Conservation (phyloP, 2,329 filamentous ascomycete species). For the Clarireedia paspali region DNA sequence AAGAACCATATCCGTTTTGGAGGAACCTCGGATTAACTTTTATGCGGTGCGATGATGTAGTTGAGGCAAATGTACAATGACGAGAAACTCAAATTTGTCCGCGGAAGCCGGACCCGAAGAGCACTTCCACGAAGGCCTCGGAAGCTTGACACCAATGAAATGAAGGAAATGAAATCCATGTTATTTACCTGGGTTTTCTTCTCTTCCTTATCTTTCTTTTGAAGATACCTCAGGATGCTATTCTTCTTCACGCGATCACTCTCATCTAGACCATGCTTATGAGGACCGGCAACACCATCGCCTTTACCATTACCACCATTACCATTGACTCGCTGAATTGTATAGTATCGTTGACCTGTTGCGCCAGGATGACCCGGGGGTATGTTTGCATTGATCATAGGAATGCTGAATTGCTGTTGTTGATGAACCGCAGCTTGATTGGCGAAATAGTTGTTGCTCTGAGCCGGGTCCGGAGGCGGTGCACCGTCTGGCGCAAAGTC, state of each 20-base stretch:
- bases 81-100: neutral
- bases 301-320: slow-evolving; percentile 67
- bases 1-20: too few species aligned
- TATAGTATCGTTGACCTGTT: slow-evolving; percentile 55
- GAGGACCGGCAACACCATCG: slow-evolving; percentile 62
- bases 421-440: slow-evolving; percentile 17
- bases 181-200: slow-evolving; percentile 47
- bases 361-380: slow-evolving; percentile 39
- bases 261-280: slow-evolving; percentile 64
- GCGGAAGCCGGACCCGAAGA: too few species aligned
- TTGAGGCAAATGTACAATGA: neutral
- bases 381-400: slow-evolving; percentile 34
- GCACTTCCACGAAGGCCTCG: too few species aligned
- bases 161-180: too few species aligned
- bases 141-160: too few species aligned
- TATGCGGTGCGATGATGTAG: neutral
- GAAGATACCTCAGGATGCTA: slow-evolving; percentile 58
- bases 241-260: slow-evolving; percentile 79
- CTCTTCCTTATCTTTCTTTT: slow-evolving; percentile 57
- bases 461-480: slow-evolving; percentile 15
- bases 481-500: slow-evolving; percentile 27
- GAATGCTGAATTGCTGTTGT: slow-evolving; percentile 34
- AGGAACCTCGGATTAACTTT: too few species aligned
- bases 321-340: slow-evolving; percentile 70
- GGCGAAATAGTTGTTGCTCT: slow-evolving; percentile 27